These are phyloP conservation scores for Cyberlindnera amylophila DNA, from an alignment of 805 yeast species.

Conservation along the genomic window DNA sequence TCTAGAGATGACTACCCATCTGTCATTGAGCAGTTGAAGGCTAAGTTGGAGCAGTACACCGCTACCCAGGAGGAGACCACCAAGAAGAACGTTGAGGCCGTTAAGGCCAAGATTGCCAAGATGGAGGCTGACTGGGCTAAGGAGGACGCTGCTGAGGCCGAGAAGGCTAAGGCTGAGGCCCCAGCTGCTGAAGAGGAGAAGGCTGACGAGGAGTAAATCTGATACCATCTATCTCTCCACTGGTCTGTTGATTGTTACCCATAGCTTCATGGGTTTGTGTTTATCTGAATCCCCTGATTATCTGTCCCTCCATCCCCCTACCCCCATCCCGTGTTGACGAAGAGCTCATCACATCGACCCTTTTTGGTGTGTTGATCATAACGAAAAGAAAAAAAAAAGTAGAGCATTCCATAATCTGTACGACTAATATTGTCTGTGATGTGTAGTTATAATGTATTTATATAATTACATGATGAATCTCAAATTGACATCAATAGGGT, in stretches of 20 bases:
- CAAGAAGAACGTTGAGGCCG: conserved; percentile 66
- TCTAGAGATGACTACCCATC: conserved; percentile 64
- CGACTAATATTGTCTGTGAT: neutral
- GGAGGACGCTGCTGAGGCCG: conserved; percentile 39
- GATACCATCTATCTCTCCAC: too few species aligned
- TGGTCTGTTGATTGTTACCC: too few species aligned
- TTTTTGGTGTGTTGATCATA: neutral
- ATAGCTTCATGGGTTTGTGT: conserved; percentile 1
- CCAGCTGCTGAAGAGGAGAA: conserved; percentile 9
- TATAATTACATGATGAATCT: conserved; percentile 31
- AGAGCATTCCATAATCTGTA: neutral
- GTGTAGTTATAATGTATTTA: neutral
- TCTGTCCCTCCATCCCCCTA: conserved; percentile 1
- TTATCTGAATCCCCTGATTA: conserved; percentile 3
- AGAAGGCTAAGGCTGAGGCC: conserved; percentile 11
- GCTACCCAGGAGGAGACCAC: conserved; percentile 80
- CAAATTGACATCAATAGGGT: conserved; percentile 56
- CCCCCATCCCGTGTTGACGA: neutral
- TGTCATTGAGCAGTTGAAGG: conserved; percentile 64
- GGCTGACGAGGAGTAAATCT: conserved; percentile 17
- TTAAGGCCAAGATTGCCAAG: conserved; percentile 71
- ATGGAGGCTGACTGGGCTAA: conserved; percentile 51
- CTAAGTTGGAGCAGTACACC: conserved; percentile 64
- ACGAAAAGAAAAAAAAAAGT: neutral
- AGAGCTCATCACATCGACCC: neutral